Evolutionary conservation across 495 filamentous ascomycete species (phyloP).

Genomic region (Sabuloglossum arenarium): DNA sequence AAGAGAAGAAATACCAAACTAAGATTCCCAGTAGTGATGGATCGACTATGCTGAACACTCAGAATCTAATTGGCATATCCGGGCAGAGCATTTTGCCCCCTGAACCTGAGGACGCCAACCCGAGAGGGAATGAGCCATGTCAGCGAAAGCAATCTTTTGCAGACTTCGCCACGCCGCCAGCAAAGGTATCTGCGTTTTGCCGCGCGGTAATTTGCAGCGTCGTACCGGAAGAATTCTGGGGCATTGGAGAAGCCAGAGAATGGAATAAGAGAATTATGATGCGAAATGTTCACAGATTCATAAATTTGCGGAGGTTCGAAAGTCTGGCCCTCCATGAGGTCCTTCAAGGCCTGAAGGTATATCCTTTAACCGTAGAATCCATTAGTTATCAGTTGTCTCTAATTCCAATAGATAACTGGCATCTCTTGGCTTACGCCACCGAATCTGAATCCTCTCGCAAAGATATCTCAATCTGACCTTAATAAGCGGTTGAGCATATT

Average conservation of each 20-base stretch:
- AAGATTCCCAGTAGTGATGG: not conserved
- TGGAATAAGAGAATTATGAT: conserved; percentile 41
- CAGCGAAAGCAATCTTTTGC: conserved; percentile 24
- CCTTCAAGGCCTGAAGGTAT: conserved; percentile 54
- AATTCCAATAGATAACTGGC: conserved; percentile 27
- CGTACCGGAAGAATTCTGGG: conserved; percentile 64
- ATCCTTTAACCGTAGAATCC: not conserved
- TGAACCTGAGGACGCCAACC: not conserved
- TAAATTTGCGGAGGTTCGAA: conserved; percentile 62
- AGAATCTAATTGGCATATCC: not conserved
- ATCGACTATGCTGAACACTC: not conserved
- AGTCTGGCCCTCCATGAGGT: conserved; percentile 60
- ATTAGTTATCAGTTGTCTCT: not conserved
- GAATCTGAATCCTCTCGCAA: conserved; percentile 16
- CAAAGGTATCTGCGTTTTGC: conserved; percentile 73
- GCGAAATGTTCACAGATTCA: conserved; percentile 50
- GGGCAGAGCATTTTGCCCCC: not conserved
- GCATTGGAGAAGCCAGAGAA: conserved; percentile 25
- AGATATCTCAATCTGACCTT: conserved; percentile 47
- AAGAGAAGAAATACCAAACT: not conserved
- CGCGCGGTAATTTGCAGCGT: conserved; percentile 50
- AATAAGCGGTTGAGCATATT: conserved; percentile 63
- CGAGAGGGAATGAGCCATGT: not conserved
- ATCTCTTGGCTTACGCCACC: conserved; percentile 56
- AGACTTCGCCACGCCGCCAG: conserved; percentile 46